Evolutionary conservation across 78 protist genomes (phyloP).

Genomic region (Dictyostelium discoideum): dicty_2.7 NC_007091.3:356501-357000

Average conservation of each 20-base stretch:
- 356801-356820: not conserved
- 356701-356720: constrained; percentile 76
- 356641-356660: constrained; percentile 67
- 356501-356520: constrained; percentile 3
- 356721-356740: constrained; percentile 51
- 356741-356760: constrained; percentile 57
- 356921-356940: constrained; percentile 72
- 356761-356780: constrained; percentile 42
- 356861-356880: constrained; percentile 90
- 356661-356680: constrained; percentile 51
- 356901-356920: constrained; percentile 86
- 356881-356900: constrained; percentile 86
- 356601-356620: not conserved
- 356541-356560: constrained; percentile 70
- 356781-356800: constrained; percentile 41
- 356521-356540: not conserved
- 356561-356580: constrained; percentile 51
- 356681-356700: constrained; percentile 72
- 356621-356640: constrained; percentile 18
- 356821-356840: constrained; percentile 87
- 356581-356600: constrained; percentile 18
- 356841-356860: constrained; percentile 81
- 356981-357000: constrained; percentile 85
- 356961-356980: constrained; percentile 88
- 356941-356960: constrained; percentile 76